These are phyloP conservation scores for Desmodesmus armatus DNA, from an alignment of 139 green algal genomes.

Conservation along the genomic window DNA sequence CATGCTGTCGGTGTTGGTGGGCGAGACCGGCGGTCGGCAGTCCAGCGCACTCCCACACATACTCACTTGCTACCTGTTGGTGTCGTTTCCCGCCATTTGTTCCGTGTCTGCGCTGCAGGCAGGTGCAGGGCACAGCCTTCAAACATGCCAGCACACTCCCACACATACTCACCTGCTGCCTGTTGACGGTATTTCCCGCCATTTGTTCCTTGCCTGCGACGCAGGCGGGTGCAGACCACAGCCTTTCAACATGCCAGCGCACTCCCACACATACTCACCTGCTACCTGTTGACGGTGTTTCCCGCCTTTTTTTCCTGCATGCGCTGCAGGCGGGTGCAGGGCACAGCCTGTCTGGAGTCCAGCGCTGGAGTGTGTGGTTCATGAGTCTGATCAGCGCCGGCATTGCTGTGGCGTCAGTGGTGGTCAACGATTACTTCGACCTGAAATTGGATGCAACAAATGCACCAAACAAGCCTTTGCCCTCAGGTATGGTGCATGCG, in stretches of 20 bases:
- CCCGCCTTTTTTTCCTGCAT: too few species aligned
- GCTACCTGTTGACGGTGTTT: too few species aligned
- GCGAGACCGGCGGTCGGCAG: too few species aligned
- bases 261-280: too few species aligned
- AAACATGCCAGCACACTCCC: background rate
- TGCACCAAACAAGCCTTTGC: constrained; percentile 67
- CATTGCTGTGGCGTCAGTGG: constrained; percentile 64
- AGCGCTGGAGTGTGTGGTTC: constrained; percentile 5
- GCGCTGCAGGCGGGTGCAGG: background rate
- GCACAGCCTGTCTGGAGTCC: constrained; percentile 25
- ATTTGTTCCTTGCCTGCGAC: background rate
- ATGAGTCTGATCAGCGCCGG: constrained; percentile 54
- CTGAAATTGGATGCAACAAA: constrained; percentile 66
- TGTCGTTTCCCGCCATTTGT: too few species aligned
- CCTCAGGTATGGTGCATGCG: constrained; percentile 43
- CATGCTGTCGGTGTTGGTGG: constrained; percentile 51
- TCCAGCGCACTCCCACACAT: too few species aligned
- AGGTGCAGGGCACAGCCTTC: constrained; percentile 10
- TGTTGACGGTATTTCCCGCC: too few species aligned
- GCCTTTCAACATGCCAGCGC: too few species aligned
- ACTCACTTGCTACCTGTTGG: too few species aligned
- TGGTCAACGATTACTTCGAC: constrained; percentile 87
- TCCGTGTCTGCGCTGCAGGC: background rate
- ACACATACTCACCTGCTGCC: too few species aligned
- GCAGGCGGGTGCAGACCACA: constrained; percentile 8